Conservation (phyloP, 2,329 filamentous ascomycete genomes). For the Periconia sp. region DNA sequence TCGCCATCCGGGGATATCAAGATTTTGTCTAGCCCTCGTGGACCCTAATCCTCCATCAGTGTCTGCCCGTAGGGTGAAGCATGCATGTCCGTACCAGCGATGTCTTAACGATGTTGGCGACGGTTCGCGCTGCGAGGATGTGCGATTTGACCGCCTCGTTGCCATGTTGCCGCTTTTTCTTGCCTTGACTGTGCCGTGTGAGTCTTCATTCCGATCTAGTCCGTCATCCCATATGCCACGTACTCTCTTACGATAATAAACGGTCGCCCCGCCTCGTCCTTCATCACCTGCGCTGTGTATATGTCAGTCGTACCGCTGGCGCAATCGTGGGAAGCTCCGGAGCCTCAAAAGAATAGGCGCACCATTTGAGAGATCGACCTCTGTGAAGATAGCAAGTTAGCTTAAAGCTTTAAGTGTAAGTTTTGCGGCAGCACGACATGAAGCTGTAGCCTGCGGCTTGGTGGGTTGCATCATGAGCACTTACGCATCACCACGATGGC, state of each 20-base stretch:
- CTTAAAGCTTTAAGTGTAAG: conserved; percentile 3
- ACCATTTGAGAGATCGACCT: conserved; percentile 86
- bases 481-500: conserved; percentile 49
- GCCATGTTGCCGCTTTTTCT: conserved; percentile 95
- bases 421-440: conserved; percentile 15
- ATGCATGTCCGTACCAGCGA: conserved; percentile 68
- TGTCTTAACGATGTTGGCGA: conserved; percentile 96
- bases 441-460: conserved; percentile 23
- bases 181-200: conserved; percentile 75
- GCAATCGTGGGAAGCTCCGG: conserved; percentile 10
- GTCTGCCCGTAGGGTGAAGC: not conserved
- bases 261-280: conserved; percentile 95
- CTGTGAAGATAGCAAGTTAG: conserved; percentile 54
- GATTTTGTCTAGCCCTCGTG: conserved; percentile 97
- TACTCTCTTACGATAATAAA: conserved; percentile 99
- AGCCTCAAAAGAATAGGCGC: conserved; percentile 40
- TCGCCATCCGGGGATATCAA: conserved; percentile 98
- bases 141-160: conserved; percentile 98
- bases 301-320: conserved; percentile 27
- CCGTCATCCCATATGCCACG: conserved; percentile 52
- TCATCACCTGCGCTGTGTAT: conserved; percentile 73
- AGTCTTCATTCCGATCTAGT: conserved; percentile 36
- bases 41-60: conserved; percentile 62
- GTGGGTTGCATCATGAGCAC: too few relatives aligned
- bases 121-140: conserved; percentile 93